Evolutionary conservation across 2,329 filamentous ascomycete species (phyloP), one percentile per base, ranked within the genome.

Genomic region (Pseudonectria buxi): DNA sequence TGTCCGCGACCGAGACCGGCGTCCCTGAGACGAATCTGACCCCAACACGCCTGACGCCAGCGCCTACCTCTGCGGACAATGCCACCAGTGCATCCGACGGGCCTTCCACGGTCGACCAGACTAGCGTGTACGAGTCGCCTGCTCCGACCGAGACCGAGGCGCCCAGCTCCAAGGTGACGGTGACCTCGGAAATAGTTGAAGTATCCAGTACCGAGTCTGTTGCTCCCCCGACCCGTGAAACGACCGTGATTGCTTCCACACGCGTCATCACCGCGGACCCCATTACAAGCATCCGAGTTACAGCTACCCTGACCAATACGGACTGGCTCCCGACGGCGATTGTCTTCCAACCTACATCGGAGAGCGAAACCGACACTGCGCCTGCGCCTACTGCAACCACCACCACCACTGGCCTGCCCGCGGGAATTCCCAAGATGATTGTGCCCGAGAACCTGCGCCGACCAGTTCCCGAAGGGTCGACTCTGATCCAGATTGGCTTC

Each of bases 401-500:
- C 3, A 66, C 63, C 6, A 54, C 67, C 1, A 72, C 69, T 13
- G 70, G 71, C 14, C 66, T 87, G 35, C 81, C 85, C 1, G 74
- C 77, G 0, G 68, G 69, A 25, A 70, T 94, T 39, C 88, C 88
- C 14, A 78, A 77, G 51, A 74, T 85, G 28, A 89, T 95, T 46
- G 76, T 80, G 18, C 86, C 87, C 7, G 74, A 78, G 27, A 70
- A 74, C 37, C 69, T 74, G 32, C 67, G 70, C 14, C 48, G 57
- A 9, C 40, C 64, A 4, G 59, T 69, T 13, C 83, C 86, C 0
- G 62, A 69, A 4, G 83, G 85, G 47, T 78, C 76, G 1, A 78
- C 76, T 4, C 63, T 85, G 49, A 81, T 95, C 48, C 87, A 95
- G 57, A 73, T 96, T 44, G 92, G 85, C 24, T 95, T 96, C 72